These are phyloP conservation scores for Candida anutae DNA, from an alignment of 1,139 yeast species.

Conservation along the genomic window DNA sequence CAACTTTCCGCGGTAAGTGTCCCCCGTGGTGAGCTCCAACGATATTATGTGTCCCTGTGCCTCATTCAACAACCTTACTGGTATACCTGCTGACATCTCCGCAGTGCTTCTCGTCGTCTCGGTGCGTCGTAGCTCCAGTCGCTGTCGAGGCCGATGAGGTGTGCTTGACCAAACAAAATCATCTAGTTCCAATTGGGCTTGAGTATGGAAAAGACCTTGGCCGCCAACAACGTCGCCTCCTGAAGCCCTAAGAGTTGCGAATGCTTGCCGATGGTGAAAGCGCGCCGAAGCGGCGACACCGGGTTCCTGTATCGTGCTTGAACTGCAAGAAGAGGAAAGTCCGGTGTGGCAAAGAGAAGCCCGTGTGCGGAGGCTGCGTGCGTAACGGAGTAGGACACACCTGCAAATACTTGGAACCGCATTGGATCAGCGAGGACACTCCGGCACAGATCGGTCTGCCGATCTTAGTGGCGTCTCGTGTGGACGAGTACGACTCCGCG, in stretches of 20 bases:
- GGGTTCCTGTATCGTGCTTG: constrained; percentile 37
- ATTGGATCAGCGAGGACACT: constrained; percentile 19
- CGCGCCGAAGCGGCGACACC: constrained; percentile 5
- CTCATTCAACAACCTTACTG: constrained; percentile 80
- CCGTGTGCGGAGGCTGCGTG: constrained; percentile 38
- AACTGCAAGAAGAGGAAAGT: constrained; percentile 39
- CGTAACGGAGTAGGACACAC: constrained; percentile 36
- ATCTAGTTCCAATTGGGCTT: too few relatives aligned
- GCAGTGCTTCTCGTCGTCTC: neutral
- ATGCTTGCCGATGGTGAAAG: too few relatives aligned
- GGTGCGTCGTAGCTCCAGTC: neutral
- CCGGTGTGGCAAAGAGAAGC: constrained; percentile 37
- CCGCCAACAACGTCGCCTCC: too few relatives aligned
- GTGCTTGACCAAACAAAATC: constrained; percentile 2
- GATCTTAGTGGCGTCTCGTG: constrained; percentile 6
- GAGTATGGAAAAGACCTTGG: too few relatives aligned
- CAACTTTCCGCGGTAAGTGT: constrained; percentile 79
- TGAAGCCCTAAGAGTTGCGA: too few relatives aligned
- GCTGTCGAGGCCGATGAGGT: neutral
- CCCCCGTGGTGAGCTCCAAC: constrained; percentile 79
- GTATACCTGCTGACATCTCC: constrained; percentile 62
- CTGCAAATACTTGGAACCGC: constrained; percentile 37
- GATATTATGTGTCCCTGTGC: constrained; percentile 86
- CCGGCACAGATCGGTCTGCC: neutral
- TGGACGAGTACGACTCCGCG: constrained; percentile 19